Base-by-base conservation (phyloP, 306 rosid genomes). In the Cucurbita pepo region DNA sequence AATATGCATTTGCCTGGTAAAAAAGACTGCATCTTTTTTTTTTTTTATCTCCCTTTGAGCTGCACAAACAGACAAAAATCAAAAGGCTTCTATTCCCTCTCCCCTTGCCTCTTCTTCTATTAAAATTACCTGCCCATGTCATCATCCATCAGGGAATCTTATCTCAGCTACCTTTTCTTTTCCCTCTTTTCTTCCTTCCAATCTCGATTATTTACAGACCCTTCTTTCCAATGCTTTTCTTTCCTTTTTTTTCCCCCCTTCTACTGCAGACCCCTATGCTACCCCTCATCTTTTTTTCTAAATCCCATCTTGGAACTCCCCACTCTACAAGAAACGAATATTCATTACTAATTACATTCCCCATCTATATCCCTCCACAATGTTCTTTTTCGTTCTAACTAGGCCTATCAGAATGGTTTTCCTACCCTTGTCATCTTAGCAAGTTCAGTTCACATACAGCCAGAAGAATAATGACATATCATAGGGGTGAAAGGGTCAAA, bases 91-190 rank as follows among this genome's bases (percentile, higher is more conserved):
- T 79, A 85, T 82, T 89, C 86, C 86, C 89, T 86, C 79, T 77
- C 83, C 87, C 80, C 74, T 69, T 69, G 76, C 41, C 40, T 45
- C 66, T 30, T 67, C 61, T 77, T 75, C 78, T 80, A 81, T 70
- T 86, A 56, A 58, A 84, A 79, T 40, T 30, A 78, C 81, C 79
- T 86, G 83, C 96, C 77, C 77, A 81, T 88, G 95, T 91, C 97
- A 89, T 88, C 90, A 81, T 86, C 87, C 97, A 83, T 85, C 76
- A 81, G 72, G 84, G 86, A 91, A 89, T 85, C 94, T 87, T 86
- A 65, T 77, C 82, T 78, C 84, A 69, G 62, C 83, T 21, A 21
- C 63, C 79, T 78, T 74, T 82, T 81, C 76, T 79, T 85, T 91
- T 86, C 69, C 78, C 77, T 78, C 81, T 82, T 77, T 86, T 83